Conservation (phyloP, 768 basidiomycete species). For the Trametopsis cervina region DNA sequence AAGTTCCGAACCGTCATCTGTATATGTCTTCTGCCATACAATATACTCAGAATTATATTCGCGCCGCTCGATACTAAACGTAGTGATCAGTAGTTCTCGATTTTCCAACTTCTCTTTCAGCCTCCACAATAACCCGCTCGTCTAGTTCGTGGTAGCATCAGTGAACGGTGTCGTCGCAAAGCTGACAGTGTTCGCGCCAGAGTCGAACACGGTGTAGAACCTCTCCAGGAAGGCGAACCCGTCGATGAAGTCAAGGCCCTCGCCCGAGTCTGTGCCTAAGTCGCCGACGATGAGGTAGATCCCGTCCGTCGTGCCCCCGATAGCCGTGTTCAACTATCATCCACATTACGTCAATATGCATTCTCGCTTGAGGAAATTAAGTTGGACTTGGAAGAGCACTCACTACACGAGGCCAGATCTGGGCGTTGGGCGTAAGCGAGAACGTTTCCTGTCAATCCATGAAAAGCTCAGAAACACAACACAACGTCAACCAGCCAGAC, state of each 20-base stretch:
- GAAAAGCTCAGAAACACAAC: background rate
- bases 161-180: conserved; percentile 29
- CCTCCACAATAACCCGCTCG: too few relatives aligned
- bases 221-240: conserved; percentile 6
- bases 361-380: background rate
- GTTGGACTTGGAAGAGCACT: background rate
- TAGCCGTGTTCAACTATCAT: conserved; percentile 6
- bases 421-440: conserved; percentile 35
- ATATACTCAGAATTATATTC: background rate
- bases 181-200: conserved; percentile 24
- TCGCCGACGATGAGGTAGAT: conserved; percentile 9
- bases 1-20: too few relatives aligned
- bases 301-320: conserved; percentile 2
- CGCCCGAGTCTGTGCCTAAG: conserved; percentile 3
- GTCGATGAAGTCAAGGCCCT: conserved; percentile 9
- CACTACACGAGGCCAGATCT: conserved; percentile 29
- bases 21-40: too few relatives aligned
- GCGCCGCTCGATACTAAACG: background rate
- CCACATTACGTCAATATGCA: background rate
- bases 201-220: conserved; percentile 13
- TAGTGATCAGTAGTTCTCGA: background rate
- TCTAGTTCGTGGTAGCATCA: conserved; percentile 22
- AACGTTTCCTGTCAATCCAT: conserved; percentile 25
- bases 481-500: background rate
- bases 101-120: background rate